phyloP scores from a whole-genome alignment of 805 yeast species.

The Yueomyces sinensis region DNA sequence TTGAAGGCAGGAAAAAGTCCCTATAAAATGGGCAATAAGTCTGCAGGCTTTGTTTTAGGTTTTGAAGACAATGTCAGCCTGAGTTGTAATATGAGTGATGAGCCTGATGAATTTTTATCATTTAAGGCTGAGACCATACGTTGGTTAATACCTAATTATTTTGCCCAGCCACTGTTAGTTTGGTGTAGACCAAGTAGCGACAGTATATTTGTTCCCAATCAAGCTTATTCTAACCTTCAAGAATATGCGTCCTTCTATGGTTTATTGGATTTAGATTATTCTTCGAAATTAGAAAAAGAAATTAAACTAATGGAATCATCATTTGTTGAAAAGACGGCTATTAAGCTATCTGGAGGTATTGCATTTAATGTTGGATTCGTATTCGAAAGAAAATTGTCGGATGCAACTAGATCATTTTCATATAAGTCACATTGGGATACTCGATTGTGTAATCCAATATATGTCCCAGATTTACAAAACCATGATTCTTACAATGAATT shows the following conservation, averaged over 20 bases:
- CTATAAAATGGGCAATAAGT: conserved; percentile 47
- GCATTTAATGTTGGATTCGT: conserved; percentile 43
- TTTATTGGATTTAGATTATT: conserved; percentile 21
- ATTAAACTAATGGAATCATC: conserved; percentile 11
- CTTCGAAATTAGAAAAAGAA: conserved; percentile 8
- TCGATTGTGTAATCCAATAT: conserved; percentile 41
- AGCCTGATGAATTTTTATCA: conserved; percentile 53
- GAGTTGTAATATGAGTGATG: conserved; percentile 49
- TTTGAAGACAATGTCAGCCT: conserved; percentile 54
- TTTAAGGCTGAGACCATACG: conserved; percentile 48
- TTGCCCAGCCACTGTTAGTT: conserved; percentile 36
- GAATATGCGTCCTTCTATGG: conserved; percentile 38
- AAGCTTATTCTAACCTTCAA: conserved; percentile 28
- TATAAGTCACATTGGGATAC: conserved; percentile 52
- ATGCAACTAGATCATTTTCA: conserved; percentile 28
- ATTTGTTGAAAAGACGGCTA: conserved; percentile 38
- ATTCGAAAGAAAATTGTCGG: conserved; percentile 33
- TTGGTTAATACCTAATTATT: conserved; percentile 67
- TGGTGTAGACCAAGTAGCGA: conserved; percentile 44
- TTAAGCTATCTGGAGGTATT: conserved; percentile 49
- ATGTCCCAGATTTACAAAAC: conserved; percentile 29
- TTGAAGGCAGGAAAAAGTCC: conserved; percentile 75
- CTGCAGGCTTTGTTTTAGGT: conserved; percentile 67
- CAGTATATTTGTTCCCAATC: conserved; percentile 33
- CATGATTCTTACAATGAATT: conserved; percentile 78